These are phyloP conservation scores for Lactarius vividus DNA, from an alignment of 768 basidiomycete genomes.

Conservation along the genomic window DNA sequence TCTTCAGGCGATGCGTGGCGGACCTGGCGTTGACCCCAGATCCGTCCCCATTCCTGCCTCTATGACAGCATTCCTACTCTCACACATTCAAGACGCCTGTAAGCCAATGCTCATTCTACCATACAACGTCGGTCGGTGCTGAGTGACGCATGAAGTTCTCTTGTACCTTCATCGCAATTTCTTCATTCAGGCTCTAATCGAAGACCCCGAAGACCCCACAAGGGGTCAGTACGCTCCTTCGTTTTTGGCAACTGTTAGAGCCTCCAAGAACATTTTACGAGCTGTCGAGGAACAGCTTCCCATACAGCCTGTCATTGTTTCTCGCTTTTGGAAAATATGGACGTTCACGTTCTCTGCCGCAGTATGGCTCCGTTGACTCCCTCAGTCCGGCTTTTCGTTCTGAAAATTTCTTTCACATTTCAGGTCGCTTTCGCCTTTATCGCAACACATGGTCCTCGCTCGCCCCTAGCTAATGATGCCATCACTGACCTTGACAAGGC, in stretches of 20 bases:
- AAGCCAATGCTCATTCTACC: conserved; percentile 35
- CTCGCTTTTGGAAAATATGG: conserved; percentile 61
- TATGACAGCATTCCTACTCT: conserved; percentile 42
- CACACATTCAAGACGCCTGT: conserved; percentile 40
- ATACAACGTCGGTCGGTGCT: conserved; percentile 35
- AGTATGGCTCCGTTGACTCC: conserved; percentile 47
- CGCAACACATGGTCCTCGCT: conserved; percentile 69
- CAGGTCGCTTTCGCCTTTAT: conserved; percentile 69
- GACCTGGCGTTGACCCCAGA: conserved; percentile 33
- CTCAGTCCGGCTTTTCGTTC: conserved; percentile 25
- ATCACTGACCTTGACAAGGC: conserved; percentile 70
- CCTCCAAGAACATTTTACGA: conserved; percentile 47
- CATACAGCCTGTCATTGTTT: conserved; percentile 44
- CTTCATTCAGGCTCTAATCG: conserved; percentile 55
- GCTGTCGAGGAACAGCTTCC: conserved; percentile 42
- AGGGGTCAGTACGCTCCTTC: conserved; percentile 49
- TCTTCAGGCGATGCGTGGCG: conserved; percentile 36
- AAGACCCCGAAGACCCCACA: conserved; percentile 47
- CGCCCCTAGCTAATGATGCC: conserved; percentile 62
- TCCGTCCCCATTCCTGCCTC: conserved; percentile 31
- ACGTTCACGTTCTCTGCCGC: conserved; percentile 53
- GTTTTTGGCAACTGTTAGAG: conserved; percentile 50
- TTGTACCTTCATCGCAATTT: conserved; percentile 56
- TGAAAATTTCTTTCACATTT: not conserved
- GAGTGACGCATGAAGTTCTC: conserved; percentile 39